A percentile compares a stretch with the other conserved stretches of the same genome.
These are phyloP conservation scores for Globisporangium paroecandrum DNA, from an alignment of 352 stramenopile species.

Conservation along the genomic window DNA sequence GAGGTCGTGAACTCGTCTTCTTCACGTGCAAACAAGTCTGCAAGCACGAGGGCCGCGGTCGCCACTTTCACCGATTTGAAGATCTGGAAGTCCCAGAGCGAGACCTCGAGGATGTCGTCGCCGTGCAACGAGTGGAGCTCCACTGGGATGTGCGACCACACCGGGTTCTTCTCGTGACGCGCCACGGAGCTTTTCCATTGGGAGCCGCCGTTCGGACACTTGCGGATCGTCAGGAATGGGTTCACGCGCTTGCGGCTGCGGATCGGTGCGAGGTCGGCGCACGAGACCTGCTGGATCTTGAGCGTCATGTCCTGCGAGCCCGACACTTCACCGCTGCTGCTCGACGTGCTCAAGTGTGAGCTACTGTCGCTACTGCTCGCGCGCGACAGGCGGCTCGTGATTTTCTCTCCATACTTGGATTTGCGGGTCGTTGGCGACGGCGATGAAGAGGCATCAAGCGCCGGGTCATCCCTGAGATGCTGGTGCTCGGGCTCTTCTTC, in stretches of 20 bases:
- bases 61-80: constrained; percentile 63
- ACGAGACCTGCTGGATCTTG: constrained; percentile 41
- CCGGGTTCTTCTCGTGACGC: constrained; percentile 36
- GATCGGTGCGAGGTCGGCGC: constrained; percentile 37
- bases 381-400: constrained; percentile 6
- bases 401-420: constrained; percentile 8
- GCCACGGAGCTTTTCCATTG: constrained; percentile 49
- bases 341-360: constrained; percentile 18
- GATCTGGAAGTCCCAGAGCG: constrained; percentile 63
- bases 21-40: constrained; percentile 35
- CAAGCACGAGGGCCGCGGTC: constrained; percentile 34
- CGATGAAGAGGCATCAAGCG: background rate
- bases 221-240: constrained; percentile 47
- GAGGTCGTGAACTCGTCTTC: constrained; percentile 35
- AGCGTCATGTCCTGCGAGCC: constrained; percentile 24
- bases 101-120: constrained; percentile 47
- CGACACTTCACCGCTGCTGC: constrained; percentile 8
- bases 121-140: constrained; percentile 31
- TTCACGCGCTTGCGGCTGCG: constrained; percentile 56
- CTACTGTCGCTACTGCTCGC: constrained; percentile 16
- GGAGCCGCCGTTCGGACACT: constrained; percentile 20
- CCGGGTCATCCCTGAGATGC: constrained; percentile 17
- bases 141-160: constrained; percentile 40
- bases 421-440: background rate
- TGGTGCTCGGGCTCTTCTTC: constrained; percentile 25